Evolutionary conservation across 2,329 filamentous ascomycete genomes (phyloP).

Genomic region (Neofusicoccum umdonicola): DNA sequence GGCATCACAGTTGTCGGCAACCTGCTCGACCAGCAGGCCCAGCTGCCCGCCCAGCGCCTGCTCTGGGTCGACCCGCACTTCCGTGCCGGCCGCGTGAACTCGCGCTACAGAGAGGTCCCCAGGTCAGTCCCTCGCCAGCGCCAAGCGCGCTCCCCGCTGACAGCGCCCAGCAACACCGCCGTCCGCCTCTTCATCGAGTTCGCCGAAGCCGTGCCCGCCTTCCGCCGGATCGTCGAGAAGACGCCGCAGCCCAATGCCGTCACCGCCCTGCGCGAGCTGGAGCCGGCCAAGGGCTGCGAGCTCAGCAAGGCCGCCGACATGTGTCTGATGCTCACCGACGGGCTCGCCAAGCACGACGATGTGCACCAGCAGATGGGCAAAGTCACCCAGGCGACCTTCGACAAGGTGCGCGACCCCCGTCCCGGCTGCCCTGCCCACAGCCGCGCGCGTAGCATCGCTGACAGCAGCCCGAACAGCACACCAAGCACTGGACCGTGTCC

Average conservation of each 20-base stretch:
- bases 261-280: slow-evolving; percentile 51
- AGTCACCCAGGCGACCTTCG: slow-evolving; percentile 41
- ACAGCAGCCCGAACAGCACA: slow-evolving; percentile 11
- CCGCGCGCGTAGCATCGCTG: neutral
- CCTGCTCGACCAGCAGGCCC: slow-evolving; percentile 52
- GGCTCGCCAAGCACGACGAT: slow-evolving; percentile 40
- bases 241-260: slow-evolving; percentile 55
- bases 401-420: slow-evolving; percentile 23
- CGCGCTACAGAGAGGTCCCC: slow-evolving; percentile 60
- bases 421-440: neutral
- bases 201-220: slow-evolving; percentile 53
- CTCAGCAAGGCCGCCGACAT: slow-evolving; percentile 60
- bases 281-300: slow-evolving; percentile 57
- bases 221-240: slow-evolving; percentile 50
- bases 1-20: slow-evolving; percentile 63
- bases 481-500: slow-evolving; percentile 39
- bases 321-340: slow-evolving; percentile 48
- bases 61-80: slow-evolving; percentile 61
- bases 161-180: slow-evolving; percentile 56
- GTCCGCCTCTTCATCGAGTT: slow-evolving; percentile 59
- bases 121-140: slow-evolving; percentile 34
- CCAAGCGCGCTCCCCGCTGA: neutral
- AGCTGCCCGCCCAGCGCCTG: slow-evolving; percentile 42
- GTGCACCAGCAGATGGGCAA: slow-evolving; percentile 41
- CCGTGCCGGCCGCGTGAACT: slow-evolving; percentile 34